Conservation (phyloP, 2,329 filamentous ascomycete species). For the Diaporthe australafricana region DNA sequence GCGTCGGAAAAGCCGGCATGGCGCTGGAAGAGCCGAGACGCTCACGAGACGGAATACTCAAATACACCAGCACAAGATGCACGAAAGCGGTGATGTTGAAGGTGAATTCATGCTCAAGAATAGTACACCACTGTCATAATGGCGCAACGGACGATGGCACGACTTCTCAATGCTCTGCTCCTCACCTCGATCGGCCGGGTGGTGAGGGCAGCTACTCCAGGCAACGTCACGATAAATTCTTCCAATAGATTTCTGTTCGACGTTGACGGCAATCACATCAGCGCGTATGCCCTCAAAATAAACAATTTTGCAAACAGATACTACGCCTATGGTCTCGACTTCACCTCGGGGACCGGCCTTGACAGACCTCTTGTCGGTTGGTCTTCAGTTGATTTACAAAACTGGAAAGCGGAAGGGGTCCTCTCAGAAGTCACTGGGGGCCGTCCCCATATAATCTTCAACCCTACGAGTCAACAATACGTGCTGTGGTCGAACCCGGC, state of each 20-base stretch:
- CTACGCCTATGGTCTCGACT: constrained; percentile 31
- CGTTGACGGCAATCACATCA: constrained; percentile 32
- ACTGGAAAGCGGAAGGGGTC: constrained; percentile 31
- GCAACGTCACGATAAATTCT: constrained; percentile 6
- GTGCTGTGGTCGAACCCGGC: constrained; percentile 30
- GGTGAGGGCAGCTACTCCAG: constrained; percentile 10
- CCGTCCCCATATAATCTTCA: constrained; percentile 25
- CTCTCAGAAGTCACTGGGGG: constrained; percentile 14
- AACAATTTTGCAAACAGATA: constrained; percentile 32
- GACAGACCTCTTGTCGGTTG: constrained; percentile 22
- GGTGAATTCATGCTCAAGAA: neutral
- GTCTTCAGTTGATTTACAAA: constrained; percentile 28
- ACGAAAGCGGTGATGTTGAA: neutral
- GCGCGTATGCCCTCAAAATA: constrained; percentile 30
- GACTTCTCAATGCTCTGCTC: neutral
- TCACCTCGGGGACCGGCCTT: constrained; percentile 5
- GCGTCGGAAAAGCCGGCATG: constrained; percentile 14
- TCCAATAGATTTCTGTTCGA: constrained; percentile 27
- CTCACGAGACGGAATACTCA: constrained; percentile 3
- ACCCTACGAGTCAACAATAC: constrained; percentile 24
- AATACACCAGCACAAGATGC: neutral
- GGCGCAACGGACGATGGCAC: neutral
- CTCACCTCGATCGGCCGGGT: neutral
- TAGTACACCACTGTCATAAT: neutral
- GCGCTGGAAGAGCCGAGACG: constrained; percentile 12